Evolutionary conservation across 2,329 filamentous ascomycete species (phyloP).

Genomic region (Claviceps pusilla): DNA sequence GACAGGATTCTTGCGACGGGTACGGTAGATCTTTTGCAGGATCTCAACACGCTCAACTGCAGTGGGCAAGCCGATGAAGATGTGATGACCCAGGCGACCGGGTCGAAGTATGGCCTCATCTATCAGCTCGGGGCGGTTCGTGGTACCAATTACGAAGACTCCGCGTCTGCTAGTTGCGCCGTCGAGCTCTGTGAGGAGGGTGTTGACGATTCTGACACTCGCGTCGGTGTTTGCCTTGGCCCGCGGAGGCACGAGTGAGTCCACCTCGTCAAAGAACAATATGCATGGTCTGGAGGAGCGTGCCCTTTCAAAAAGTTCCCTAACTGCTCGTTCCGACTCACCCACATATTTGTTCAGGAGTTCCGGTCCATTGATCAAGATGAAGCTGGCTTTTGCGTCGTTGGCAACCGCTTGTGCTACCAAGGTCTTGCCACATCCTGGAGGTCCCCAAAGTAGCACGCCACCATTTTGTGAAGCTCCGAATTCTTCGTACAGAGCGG

Average conservation of each 20-base stretch:
- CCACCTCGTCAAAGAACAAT: constrained; percentile 95
- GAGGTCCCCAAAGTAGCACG: constrained; percentile 89
- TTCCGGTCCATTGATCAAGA: constrained; percentile 92
- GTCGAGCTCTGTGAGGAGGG: constrained; percentile 84
- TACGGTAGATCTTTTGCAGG: constrained; percentile 49
- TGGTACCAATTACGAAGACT: constrained; percentile 89
- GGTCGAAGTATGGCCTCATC: constrained; percentile 89
- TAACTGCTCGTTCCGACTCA: constrained; percentile 83
- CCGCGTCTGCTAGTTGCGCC: constrained; percentile 66
- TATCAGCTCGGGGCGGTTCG: constrained; percentile 91
- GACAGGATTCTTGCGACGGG: constrained; percentile 18
- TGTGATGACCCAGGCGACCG: constrained; percentile 70
- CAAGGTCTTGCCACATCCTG: constrained; percentile 91
- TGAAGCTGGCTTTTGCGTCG: constrained; percentile 92
- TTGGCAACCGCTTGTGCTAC: constrained; percentile 93
- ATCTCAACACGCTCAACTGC: constrained; percentile 74
- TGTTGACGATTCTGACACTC: constrained; percentile 82
- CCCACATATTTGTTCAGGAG: constrained; percentile 96
- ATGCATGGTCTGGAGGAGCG: constrained; percentile 80
- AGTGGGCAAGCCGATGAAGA: constrained; percentile 78
- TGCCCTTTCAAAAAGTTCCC: constrained; percentile 81
- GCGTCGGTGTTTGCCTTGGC: constrained; percentile 69
- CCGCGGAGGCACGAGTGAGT: constrained; percentile 75
- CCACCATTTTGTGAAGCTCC: constrained; percentile 73
- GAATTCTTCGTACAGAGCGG: constrained; percentile 58